Evolutionary conservation across 257 asterid species (phyloP).

Genomic region (Solanum bulbocastanum): DNA sequence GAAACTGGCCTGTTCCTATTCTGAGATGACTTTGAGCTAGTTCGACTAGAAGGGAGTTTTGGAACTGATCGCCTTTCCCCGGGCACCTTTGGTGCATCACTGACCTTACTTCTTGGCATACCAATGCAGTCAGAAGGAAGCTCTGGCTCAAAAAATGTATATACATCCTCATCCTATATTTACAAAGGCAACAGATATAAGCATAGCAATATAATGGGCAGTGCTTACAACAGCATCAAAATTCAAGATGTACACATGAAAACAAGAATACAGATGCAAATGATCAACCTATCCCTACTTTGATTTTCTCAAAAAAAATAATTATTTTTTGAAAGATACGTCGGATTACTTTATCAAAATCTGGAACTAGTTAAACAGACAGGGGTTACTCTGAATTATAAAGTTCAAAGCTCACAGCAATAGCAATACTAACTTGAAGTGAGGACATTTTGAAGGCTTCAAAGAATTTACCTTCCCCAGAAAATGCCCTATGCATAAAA

Average conservation of each 20-base stretch:
- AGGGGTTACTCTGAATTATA: not conserved
- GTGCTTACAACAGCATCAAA: not conserved
- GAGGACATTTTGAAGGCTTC: not conserved
- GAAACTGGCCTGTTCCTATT: constrained; percentile 18
- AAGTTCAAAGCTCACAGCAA: not conserved
- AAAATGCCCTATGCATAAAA: constrained; percentile 83
- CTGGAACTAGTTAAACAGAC: not conserved
- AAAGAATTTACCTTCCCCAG: constrained; percentile 54
- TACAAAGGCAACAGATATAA: not conserved
- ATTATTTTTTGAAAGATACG: not conserved
- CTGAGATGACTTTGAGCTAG: constrained; percentile 35
- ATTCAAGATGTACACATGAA: not conserved
- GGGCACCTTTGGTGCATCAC: constrained; percentile 26
- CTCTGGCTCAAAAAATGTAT: constrained; percentile 89
- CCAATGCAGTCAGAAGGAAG: constrained; percentile 51
- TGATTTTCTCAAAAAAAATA: not conserved
- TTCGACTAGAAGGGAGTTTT: constrained; percentile 27
- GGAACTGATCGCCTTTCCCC: constrained; percentile 31
- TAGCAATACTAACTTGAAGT: not conserved
- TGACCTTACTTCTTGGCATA: constrained; percentile 34
- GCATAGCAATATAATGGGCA: not conserved
- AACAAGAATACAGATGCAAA: not conserved
- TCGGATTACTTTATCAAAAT: not conserved
- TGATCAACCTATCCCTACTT: not conserved
- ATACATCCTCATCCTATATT: constrained; percentile 82